These are phyloP conservation scores for Populus simonii DNA, from an alignment of 345 rosid genomes.

Conservation along the genomic window DNA sequence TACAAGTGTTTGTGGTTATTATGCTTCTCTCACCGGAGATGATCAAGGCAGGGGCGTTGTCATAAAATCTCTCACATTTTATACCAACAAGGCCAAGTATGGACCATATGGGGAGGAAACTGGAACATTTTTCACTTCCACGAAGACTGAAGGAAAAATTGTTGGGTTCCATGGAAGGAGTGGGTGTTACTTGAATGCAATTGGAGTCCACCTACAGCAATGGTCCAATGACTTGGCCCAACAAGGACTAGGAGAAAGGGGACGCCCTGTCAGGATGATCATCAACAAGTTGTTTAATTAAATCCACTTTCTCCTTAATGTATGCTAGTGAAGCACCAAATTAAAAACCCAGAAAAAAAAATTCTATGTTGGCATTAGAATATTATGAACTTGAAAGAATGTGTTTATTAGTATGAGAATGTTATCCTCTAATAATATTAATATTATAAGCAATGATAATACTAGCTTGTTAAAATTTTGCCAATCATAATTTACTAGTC, in stretches of 20 bases:
- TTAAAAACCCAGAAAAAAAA: neutral
- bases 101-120: slow-evolving; percentile 27
- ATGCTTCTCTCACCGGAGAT: slow-evolving; percentile 17
- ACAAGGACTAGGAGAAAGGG: neutral
- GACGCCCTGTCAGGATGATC: neutral
- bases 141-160: slow-evolving; percentile 13
- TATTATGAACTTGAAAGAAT: too few relatives aligned
- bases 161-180: slow-evolving; percentile 30
- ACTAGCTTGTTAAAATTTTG: too few relatives aligned
- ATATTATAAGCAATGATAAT: too few relatives aligned
- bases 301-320: neutral
- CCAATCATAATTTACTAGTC: too few relatives aligned
- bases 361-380: too few relatives aligned
- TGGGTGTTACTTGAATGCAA: slow-evolving; percentile 16
- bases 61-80: slow-evolving; percentile 20
- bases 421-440: too few relatives aligned
- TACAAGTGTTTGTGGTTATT: slow-evolving; percentile 10
- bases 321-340: neutral
- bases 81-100: slow-evolving; percentile 23
- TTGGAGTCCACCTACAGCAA: slow-evolving; percentile 22
- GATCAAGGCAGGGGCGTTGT: neutral
- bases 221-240: neutral
- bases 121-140: slow-evolving; percentile 11
- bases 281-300: neutral
- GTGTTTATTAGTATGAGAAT: too few relatives aligned